Conservation (phyloP, 2,329 filamentous ascomycete genomes). For the Nemania bipapillata region DNA sequence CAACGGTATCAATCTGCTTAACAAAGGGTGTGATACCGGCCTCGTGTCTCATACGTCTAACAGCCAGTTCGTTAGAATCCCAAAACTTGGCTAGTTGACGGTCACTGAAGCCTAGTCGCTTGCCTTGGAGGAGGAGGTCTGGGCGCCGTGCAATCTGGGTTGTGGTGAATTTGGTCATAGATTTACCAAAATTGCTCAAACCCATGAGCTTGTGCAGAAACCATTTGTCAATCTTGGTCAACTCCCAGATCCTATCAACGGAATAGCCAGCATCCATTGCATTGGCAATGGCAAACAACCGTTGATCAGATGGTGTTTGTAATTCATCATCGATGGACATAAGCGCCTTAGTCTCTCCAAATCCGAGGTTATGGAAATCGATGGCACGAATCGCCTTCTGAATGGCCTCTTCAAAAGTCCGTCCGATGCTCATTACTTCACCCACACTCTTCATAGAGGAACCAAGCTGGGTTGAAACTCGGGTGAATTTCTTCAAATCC, state of each 20-base stretch:
- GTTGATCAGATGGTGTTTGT: constrained; percentile 96
- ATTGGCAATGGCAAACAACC: constrained; percentile 96
- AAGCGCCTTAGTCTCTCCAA: constrained; percentile 87
- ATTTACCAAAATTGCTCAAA: constrained; percentile 86
- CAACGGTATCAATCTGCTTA: constrained; percentile 98
- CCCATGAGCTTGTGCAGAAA: constrained; percentile 93
- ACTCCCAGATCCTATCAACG: constrained; percentile 96
- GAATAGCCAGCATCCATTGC: constrained; percentile 94
- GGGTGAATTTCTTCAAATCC: constrained; percentile 98
- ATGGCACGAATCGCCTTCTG: constrained; percentile 97
- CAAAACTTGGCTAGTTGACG: constrained; percentile 93
- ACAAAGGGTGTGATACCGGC: constrained; percentile 87
- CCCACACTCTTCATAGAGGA: constrained; percentile 99
- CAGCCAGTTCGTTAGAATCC: constrained; percentile 91
- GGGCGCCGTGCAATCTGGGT: constrained; percentile 72
- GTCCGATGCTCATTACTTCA: constrained; percentile 97
- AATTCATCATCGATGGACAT: constrained; percentile 97
- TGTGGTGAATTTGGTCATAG: constrained; percentile 74
- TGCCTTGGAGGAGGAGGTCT: constrained; percentile 80
- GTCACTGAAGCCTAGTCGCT: constrained; percentile 94
- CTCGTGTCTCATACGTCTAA: constrained; percentile 85
- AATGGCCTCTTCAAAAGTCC: constrained; percentile 97
- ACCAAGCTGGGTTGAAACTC: constrained; percentile 92
- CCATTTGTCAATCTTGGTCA: constrained; percentile 99
- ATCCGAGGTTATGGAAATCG: constrained; percentile 94